phyloP scores from a whole-genome alignment of 352 stramenopile species.

The Pythium periplocum region DNA sequence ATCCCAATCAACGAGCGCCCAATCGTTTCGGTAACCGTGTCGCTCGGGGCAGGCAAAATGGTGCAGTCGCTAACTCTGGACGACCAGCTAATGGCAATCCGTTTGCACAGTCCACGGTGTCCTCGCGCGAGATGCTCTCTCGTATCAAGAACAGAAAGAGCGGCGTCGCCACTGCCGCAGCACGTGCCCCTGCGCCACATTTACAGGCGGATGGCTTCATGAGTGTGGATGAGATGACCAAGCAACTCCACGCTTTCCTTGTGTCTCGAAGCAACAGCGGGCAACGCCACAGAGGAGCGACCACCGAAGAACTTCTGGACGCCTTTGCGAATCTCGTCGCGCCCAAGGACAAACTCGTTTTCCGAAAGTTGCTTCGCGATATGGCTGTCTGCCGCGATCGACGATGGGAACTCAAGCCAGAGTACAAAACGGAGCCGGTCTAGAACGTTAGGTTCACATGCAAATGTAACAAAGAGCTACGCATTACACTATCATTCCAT shows the following conservation, averaged over 20 bases:
- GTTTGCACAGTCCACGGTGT: conserved; percentile 30
- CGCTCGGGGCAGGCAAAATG: conserved; percentile 18
- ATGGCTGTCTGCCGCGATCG: conserved; percentile 69
- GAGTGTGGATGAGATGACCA: conserved; percentile 51
- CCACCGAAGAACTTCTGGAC: conserved; percentile 87
- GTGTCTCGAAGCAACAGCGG: conserved; percentile 13
- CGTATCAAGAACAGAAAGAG: conserved; percentile 49
- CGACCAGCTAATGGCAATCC: conserved; percentile 16
- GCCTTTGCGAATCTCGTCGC: conserved; percentile 82
- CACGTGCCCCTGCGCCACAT: neutral
- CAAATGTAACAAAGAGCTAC: too few species aligned
- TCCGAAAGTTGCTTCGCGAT: conserved; percentile 77
- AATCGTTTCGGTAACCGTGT: conserved; percentile 40
- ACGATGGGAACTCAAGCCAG: conserved; percentile 69
- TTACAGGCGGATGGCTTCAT: conserved; percentile 27
- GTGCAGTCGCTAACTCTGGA: conserved; percentile 3
- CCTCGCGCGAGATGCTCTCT: conserved; percentile 65
- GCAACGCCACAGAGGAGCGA: conserved; percentile 41
- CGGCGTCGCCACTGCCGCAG: conserved; percentile 18
- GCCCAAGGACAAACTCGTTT: conserved; percentile 86
- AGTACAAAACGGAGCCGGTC: conserved; percentile 23
- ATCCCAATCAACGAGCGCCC: conserved; percentile 37
- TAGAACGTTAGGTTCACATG: too few species aligned
- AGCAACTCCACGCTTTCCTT: conserved; percentile 84
- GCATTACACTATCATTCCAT: too few species aligned